Evolutionary conservation across 2,329 filamentous ascomycete species (phyloP).

Genomic region (Penicillium sp.): DNA sequence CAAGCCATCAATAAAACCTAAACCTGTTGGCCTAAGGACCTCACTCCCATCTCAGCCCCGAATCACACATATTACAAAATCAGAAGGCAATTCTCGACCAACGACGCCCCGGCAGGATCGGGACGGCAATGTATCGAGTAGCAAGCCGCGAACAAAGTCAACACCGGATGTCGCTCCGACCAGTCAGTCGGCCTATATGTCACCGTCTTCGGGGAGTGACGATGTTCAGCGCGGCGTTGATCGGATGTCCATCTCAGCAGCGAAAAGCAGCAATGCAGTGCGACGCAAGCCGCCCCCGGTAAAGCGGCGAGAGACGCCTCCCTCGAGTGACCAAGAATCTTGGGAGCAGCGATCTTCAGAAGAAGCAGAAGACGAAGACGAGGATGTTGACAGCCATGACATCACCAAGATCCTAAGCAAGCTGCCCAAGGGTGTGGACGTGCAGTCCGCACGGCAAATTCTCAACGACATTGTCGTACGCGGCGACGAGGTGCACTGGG

Average conservation of each 20-base stretch:
- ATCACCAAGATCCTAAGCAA: conserved; percentile 73
- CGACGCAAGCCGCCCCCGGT: conserved; percentile 40
- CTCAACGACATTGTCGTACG: conserved; percentile 94
- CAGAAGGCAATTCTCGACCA: conserved; percentile 35
- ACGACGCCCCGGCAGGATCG: conserved; percentile 26
- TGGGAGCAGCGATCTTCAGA: conserved; percentile 57
- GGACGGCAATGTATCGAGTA: conserved; percentile 21
- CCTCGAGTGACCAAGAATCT: conserved; percentile 49
- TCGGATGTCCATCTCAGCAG: conserved; percentile 33
- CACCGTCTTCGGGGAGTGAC: conserved; percentile 44
- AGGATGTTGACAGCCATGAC: conserved; percentile 59
- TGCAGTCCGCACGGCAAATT: conserved; percentile 83
- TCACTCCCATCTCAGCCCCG: conserved; percentile 29
- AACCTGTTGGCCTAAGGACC: conserved; percentile 43
- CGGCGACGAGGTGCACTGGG: conserved; percentile 94
- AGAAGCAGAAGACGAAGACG: conserved; percentile 54
- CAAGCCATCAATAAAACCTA: conserved; percentile 46
- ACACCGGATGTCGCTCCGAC: conserved; percentile 25
- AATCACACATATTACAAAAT: conserved; percentile 24
- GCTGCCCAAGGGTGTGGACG: conserved; percentile 81
- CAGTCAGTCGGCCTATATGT: conserved; percentile 20
- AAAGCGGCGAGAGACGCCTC: conserved; percentile 53
- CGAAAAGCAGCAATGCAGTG: conserved; percentile 26
- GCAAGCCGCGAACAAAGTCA: conserved; percentile 30
- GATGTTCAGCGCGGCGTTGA: conserved; percentile 37